phyloP scores from a whole-genome alignment of 108 stramenopile species.

The Epithemia pelagica region DNA sequence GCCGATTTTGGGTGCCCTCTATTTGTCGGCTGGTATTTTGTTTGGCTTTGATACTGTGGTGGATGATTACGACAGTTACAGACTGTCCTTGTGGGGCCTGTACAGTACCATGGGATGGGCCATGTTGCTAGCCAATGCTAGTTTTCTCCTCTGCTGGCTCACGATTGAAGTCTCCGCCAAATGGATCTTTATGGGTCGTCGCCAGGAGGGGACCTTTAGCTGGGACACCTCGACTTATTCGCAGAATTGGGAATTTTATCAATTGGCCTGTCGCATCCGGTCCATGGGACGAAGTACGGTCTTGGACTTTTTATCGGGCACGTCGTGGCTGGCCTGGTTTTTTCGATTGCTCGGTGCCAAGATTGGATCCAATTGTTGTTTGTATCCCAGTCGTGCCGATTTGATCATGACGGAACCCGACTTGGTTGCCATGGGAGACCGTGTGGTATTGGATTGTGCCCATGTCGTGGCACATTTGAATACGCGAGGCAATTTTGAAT shows the following conservation, averaged over 20 bases:
- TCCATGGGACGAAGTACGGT: conserved; percentile 18
- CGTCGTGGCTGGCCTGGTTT: conserved; percentile 28
- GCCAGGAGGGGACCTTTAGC: conserved; percentile 33
- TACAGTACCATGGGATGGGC: conserved; percentile 19
- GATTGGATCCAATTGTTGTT: conserved; percentile 45
- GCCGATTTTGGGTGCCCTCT: conserved; percentile 31
- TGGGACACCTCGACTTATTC: conserved; percentile 43
- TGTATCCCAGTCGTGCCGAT: conserved; percentile 53
- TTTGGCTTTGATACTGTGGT: conserved; percentile 21
- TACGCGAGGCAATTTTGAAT: conserved; percentile 57
- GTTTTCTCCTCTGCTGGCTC: conserved; percentile 23
- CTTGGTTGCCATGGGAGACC: conserved; percentile 46
- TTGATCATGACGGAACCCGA: conserved; percentile 61
- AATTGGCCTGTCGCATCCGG: conserved; percentile 28
- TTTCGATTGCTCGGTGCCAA: conserved; percentile 29
- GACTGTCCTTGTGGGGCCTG: conserved; percentile 9
- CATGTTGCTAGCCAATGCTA: conserved; percentile 19
- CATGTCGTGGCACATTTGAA: conserved; percentile 55
- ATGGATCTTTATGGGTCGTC: conserved; percentile 43
- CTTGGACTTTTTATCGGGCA: conserved; percentile 37
- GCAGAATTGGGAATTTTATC: conserved; percentile 57
- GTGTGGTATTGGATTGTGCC: conserved; percentile 42
- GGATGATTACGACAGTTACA: conserved; percentile 20
- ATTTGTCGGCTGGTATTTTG: conserved; percentile 28
- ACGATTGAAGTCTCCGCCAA: conserved; percentile 42